phyloP scores from a whole-genome alignment of 208 protist species.

The Porcisia hertigi region DNA sequence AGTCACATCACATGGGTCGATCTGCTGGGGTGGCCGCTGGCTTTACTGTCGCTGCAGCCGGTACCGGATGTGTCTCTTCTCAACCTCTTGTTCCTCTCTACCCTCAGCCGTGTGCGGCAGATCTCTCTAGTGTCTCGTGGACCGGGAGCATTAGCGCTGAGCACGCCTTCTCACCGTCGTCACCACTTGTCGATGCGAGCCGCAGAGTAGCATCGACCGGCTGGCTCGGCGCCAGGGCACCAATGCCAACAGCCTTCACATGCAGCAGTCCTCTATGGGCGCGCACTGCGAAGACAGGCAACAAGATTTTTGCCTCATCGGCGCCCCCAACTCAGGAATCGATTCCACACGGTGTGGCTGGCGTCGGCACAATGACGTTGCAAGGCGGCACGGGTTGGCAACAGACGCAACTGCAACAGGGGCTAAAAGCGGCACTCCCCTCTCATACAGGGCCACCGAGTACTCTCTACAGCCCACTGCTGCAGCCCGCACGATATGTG shows the following conservation, averaged over 20 bases:
- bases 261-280: conserved; percentile 29
- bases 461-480: not conserved
- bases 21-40: not conserved
- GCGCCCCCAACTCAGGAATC: conserved; percentile 17
- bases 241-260: not conserved
- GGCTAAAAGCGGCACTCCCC: conserved; percentile 1
- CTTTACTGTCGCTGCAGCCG: not conserved
- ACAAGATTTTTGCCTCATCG: conserved; percentile 21
- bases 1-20: not conserved
- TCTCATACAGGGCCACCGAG: conserved; percentile 6
- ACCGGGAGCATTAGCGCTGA: conserved; percentile 21
- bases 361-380: not conserved
- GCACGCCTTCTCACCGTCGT: conserved; percentile 3
- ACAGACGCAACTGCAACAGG: conserved; percentile 2
- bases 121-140: not conserved
- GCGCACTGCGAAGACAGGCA: conserved; percentile 18
- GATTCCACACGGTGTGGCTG: conserved; percentile 12
- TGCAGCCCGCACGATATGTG: not conserved
- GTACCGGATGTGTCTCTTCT: not conserved
- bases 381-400: not conserved
- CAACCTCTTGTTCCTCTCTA: not conserved
- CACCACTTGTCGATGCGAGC: not conserved
- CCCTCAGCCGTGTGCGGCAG: not conserved
- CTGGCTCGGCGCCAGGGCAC: not conserved
- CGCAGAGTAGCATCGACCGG: not conserved